Base-by-base conservation (phyloP, 495 filamentous ascomycete species). In the Chlorociboria aeruginascens region DNA sequence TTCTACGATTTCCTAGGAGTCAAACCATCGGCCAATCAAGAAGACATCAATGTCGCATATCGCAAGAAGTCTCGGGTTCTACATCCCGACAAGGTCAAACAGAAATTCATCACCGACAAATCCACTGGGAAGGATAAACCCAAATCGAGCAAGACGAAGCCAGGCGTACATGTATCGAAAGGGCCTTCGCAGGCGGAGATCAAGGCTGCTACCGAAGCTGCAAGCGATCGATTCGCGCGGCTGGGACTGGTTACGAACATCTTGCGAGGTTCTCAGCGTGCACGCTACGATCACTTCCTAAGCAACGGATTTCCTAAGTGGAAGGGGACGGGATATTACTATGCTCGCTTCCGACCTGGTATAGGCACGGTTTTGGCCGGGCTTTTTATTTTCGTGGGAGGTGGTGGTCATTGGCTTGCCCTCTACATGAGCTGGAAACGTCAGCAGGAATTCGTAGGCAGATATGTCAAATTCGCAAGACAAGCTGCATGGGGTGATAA, bases 311-410 rank as follows among this genome's bases (percentile, higher is more conserved):
- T 99, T 66, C 92, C 92, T 9, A 79, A 76, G 41, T 98, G 93
- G 92, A 86, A 85, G 63, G 92, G 93, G 32, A 96, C 92, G 13
- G 93, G 89, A 45, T 99, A 97, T 72, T 97, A 96, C 72, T 99
- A 97, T 68, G 81, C 73, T 46, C 82, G 92, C 7, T 95, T 87
- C 73, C 77, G 92, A 28, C 92, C 92, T 0, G 92, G 92, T 9
- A 68, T 96, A 8, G 87, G 85, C 14, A 81, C 82, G 8, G 92
- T 96, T 40, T 63, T 97, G 43, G 43, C 79, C 9, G 88, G 90
- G 33, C 68, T 94, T n/a, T 87, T 95, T 61, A 58, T 95, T 45
- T 73, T 92, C 32, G 80, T 82, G 35, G 89, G 89, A 32, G 92
- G 93, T 43, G 81, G 67, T 14, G 82, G 80, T 28, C 92, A 99